Evolutionary conservation across 2,329 filamentous ascomycete species (phyloP), one percentile per base, ranked within the genome.

Genomic region (Hypomyces rosellus): DNA sequence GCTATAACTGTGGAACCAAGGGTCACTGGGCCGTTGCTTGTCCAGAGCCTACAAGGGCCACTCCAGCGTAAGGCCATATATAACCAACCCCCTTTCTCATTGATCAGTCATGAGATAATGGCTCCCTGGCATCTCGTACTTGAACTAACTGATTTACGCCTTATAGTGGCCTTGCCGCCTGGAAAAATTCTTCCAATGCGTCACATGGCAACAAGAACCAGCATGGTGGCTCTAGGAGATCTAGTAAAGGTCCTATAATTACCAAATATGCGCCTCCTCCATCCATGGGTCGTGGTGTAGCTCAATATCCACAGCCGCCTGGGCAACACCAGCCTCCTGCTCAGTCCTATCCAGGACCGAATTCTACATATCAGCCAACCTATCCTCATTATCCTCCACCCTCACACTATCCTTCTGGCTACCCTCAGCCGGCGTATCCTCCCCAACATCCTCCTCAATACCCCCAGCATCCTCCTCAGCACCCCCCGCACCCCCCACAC

Each of bases 1-100:
- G 78, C 62, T 80, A 78, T 61, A 80, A 79, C 58, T 81, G 78
- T 57, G 75, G 76, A 47, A 61, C 64, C 44, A 63, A 65, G 30
- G 74, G 74, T 4, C 78, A 81, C 59, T 80, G 75, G 68, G 67
- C 74, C 12, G 65, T 78, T 47, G 75, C 74, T 45, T 81, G 77
- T 59, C 77, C 75, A 7, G 72, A 78, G 52, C 70, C 73, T 18
- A 75, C 73, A 20, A 66, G 74, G 54, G 62, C 66, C 55, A 69
- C 71, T 42, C 74, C 74, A 55, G 73, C 71, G 77, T 80, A 71
- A 74, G 77, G 73, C 15, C 8, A 18, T 18, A 34, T 8, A 18
- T 18, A 34, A 4, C 18, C n/a, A n/a, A n/a, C n/a, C n/a, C 30
- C 34, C 22, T 48, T 48, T 46, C 39, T 34, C 45, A 34, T 7